These are phyloP conservation scores for Penicillium bialowiezense DNA, from an alignment of 495 filamentous ascomycete genomes.

Conservation along the genomic window DNA sequence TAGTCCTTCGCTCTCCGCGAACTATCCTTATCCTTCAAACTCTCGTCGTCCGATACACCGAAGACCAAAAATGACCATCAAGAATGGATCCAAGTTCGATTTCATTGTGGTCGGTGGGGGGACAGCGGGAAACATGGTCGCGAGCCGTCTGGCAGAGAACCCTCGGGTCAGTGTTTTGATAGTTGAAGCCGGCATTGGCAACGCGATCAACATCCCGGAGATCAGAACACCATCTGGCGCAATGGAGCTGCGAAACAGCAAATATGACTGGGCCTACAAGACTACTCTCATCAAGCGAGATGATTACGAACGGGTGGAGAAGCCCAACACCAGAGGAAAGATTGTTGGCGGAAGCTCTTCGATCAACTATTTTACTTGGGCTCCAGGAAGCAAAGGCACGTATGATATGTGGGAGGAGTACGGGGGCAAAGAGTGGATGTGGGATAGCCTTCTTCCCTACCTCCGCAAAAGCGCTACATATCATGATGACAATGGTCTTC, in stretches of 20 bases:
- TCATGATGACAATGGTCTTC: conserved; percentile 47
- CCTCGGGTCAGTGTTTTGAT: conserved; percentile 49
- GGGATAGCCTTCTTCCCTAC: conserved; percentile 49
- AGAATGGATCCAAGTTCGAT: conserved; percentile 31
- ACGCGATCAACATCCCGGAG: conserved; percentile 34
- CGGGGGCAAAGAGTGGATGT: conserved; percentile 56
- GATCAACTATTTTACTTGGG: conserved; percentile 57
- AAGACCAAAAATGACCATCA: neutral
- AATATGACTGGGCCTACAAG: conserved; percentile 63
- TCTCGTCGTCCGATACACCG: too few relatives aligned
- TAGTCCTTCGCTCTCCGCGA: neutral
- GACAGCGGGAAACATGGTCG: conserved; percentile 55
- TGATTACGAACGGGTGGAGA: conserved; percentile 61
- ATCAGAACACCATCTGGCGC: conserved; percentile 45
- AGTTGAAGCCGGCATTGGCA: conserved; percentile 49
- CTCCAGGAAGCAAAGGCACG: conserved; percentile 49
- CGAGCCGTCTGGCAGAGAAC: conserved; percentile 57
- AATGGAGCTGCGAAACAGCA: conserved; percentile 38
- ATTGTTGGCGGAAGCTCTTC: conserved; percentile 51
- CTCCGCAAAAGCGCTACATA: conserved; percentile 57
- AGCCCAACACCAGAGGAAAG: conserved; percentile 59
- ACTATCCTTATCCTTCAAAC: neutral
- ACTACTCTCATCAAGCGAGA: conserved; percentile 59
- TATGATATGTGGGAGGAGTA: conserved; percentile 58
- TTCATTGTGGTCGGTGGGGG: conserved; percentile 52